These are phyloP conservation scores for Geranium brycei DNA, from an alignment of 345 rosid genomes.

Conservation along the genomic window DNA sequence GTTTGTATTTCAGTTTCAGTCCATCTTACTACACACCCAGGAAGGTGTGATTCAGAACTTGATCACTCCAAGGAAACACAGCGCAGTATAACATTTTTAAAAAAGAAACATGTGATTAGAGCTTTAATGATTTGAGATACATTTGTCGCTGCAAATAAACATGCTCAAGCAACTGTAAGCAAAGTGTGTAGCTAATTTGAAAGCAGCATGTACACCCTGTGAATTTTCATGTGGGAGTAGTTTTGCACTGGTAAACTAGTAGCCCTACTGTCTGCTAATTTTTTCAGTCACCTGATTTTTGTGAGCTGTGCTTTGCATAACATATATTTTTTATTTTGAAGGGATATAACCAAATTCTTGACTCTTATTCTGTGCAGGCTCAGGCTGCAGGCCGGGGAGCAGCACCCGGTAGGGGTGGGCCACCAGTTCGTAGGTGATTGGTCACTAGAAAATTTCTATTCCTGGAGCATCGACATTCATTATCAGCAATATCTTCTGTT, in stretches of 20 bases:
- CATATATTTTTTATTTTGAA: background rate
- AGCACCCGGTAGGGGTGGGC: conserved; percentile 65
- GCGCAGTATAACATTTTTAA: too few relatives aligned
- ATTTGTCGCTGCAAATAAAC: background rate
- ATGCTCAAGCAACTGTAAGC: background rate
- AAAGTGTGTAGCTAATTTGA: too few relatives aligned
- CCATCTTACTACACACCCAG: too few relatives aligned
- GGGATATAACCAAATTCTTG: background rate
- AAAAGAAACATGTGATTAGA: too few relatives aligned
- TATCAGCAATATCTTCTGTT: background rate
- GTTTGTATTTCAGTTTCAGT: background rate
- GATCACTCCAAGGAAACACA: too few relatives aligned
- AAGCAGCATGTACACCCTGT: background rate
- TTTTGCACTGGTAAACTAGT: background rate
- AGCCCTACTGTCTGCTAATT: background rate
- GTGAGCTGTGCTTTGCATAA: background rate
- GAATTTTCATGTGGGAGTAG: background rate
- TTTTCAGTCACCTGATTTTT: too few relatives aligned
- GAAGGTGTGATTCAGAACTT: too few relatives aligned
- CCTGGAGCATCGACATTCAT: background rate
- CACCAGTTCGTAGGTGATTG: conserved; percentile 52
- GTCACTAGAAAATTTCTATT: background rate
- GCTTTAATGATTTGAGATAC: too few relatives aligned
- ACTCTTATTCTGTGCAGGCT: conserved; percentile 22
- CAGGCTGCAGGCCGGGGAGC: conserved; percentile 79